Evolutionary conservation across 75 land plant species (phyloP), one percentile per base, ranked within the genome.

Genomic region (Picea glauca): DNA sequence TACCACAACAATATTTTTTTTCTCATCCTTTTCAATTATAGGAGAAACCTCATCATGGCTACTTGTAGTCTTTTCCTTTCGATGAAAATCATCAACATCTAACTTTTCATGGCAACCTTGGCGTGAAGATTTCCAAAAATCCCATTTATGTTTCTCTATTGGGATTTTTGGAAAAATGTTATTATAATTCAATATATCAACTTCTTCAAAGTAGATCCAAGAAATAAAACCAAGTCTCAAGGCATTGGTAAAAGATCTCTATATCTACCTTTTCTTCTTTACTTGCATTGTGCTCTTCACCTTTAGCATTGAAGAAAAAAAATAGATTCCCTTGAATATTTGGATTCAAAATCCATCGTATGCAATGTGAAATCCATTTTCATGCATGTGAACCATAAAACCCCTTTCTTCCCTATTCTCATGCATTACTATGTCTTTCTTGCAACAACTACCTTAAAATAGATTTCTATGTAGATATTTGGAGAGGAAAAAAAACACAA

Each of bases 311-410:
- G 46, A 15, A 67, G n/a, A 26, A 40, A 20, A 8, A 20, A 67
- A 38, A 64, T 62, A 35, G 72, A 58, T 77, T 78, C 26, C 1
- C 2, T 18, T 11, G 58, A 26, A 5, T 40, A 26, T 54, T 56
- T 87, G 58, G 81, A 68, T 58, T 85, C 83, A 21, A 57, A 46
- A 12, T 87, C 88, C 79, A 91, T 93, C 65, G 91, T 83, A 4
- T 91, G 90, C 65, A 93, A 95, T 79, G 96, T 84, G 79, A 95
- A 93, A n/a, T 91, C 98, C 78, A 91, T 89, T 62, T 91, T 95
- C 59, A 95, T 91, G 7, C 91, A 96, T 65, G 90, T 88, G 73
- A 95, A 80, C 96, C 98, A 95, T 20, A 91, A 88, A 43, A 79
- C 78, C 17, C 93, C 87, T 58, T 90, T 92, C 76, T 87, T 90